Evolutionary conservation across 208 protist species (phyloP).

Genomic region (Lotmaria passim): DNA sequence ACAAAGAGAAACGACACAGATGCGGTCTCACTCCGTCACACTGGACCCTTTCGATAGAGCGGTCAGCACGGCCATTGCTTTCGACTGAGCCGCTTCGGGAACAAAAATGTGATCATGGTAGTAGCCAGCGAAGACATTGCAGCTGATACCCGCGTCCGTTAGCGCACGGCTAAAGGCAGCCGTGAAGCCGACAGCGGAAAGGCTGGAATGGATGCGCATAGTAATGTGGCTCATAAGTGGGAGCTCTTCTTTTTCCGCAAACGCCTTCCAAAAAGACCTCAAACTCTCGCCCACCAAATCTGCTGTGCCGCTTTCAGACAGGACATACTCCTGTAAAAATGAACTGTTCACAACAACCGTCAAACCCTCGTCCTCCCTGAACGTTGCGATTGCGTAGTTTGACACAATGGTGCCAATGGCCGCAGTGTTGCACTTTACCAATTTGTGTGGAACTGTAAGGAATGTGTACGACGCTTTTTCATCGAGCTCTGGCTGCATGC

Average conservation of each 20-base stretch:
- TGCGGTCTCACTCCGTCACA: neutral
- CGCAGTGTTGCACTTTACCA: slow-evolving; percentile 17
- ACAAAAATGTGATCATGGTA: slow-evolving; percentile 63
- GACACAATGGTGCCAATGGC: slow-evolving; percentile 12
- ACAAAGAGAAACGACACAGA: neutral
- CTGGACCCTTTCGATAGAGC: slow-evolving; percentile 4
- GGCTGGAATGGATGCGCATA: slow-evolving; percentile 55
- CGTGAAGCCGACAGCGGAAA: slow-evolving; percentile 54
- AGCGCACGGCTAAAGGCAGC: slow-evolving; percentile 45
- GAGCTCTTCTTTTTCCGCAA: slow-evolving; percentile 14
- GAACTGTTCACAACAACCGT: slow-evolving; percentile 39
- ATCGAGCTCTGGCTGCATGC: slow-evolving; percentile 33
- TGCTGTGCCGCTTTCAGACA: neutral
- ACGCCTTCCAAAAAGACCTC: slow-evolving; percentile 14
- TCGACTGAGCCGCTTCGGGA: slow-evolving; percentile 12
- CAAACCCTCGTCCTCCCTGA: slow-evolving; percentile 36
- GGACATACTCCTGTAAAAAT: slow-evolving; percentile 16
- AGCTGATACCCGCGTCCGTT: slow-evolving; percentile 47
- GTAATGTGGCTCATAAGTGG: slow-evolving; percentile 48
- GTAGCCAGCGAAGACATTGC: slow-evolving; percentile 55
- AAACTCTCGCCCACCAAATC: neutral
- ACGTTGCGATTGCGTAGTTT: slow-evolving; percentile 27
- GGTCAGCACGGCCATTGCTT: slow-evolving; percentile 29
- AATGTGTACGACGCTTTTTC: slow-evolving; percentile 25
- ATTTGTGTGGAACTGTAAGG: slow-evolving; percentile 20